Evolutionary conservation across 2,329 filamentous ascomycete genomes (phyloP).

Genomic region (Epichloe festucae): DNA sequence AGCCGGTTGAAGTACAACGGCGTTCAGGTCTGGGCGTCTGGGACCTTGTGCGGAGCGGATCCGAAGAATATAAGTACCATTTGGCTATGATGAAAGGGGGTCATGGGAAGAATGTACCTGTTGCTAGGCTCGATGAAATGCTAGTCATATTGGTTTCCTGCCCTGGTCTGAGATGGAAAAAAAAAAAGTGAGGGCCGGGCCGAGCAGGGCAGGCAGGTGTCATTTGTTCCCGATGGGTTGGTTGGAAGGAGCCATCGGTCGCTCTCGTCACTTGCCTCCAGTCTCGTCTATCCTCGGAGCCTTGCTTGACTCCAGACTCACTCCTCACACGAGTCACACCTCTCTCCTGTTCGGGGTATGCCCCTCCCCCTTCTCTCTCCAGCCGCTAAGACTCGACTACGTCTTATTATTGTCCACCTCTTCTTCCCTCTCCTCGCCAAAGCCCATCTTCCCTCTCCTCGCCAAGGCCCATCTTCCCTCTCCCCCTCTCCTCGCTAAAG

Average conservation of each 20-base stretch:
- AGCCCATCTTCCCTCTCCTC: background rate
- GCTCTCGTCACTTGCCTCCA: background rate
- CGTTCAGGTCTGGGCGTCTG: background rate
- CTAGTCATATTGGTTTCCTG: background rate
- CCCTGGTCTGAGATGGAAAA: background rate
- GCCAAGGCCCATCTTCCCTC: background rate
- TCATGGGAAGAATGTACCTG: background rate
- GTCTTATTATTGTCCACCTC: background rate
- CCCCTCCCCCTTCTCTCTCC: background rate
- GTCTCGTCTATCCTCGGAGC: background rate
- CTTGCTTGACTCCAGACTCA: background rate
- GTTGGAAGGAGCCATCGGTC: conserved; percentile 2
- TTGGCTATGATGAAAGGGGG: background rate
- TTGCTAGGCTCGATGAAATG: background rate
- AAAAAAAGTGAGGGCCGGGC: background rate
- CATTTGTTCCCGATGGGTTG: background rate
- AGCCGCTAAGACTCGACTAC: background rate
- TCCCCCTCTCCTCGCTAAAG: background rate
- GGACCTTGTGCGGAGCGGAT: background rate
- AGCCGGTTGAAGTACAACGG: background rate
- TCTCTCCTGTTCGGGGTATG: background rate
- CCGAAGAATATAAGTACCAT: background rate
- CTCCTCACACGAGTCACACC: background rate
- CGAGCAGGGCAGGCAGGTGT: background rate
- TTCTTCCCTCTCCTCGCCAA: background rate